These are phyloP conservation scores for Aspergillus arachidicola DNA, from an alignment of 2,329 filamentous ascomycete species.

Conservation along the genomic window DNA sequence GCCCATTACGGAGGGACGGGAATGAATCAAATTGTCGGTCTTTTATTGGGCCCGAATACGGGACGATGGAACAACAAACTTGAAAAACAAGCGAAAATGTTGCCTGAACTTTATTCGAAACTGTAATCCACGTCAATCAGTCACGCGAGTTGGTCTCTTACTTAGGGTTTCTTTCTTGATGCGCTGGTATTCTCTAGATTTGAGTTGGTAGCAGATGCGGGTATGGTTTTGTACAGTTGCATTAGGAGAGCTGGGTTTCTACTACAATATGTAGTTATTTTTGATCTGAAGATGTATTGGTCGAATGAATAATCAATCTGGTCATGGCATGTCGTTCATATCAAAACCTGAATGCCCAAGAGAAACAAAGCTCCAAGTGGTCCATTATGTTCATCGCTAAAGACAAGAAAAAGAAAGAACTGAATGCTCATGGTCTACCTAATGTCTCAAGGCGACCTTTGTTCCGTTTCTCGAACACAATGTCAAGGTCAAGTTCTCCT, in stretches of 20 bases:
- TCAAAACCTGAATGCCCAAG: background rate
- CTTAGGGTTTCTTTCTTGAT: no score
- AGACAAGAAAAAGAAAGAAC: background rate
- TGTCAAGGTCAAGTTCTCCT: constrained; percentile 27
- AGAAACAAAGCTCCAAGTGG: background rate
- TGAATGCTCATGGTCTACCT: background rate
- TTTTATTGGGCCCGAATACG: no score
- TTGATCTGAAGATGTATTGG: background rate
- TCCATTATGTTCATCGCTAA: background rate
- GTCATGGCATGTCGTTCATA: background rate
- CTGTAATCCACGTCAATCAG: no score
- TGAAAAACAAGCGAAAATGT: no score
- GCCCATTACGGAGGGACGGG: no score
- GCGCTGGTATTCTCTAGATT: no score
- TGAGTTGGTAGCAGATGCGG: no score
- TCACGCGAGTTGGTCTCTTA: no score
- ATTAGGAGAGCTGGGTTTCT: background rate
- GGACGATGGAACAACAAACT: no score
- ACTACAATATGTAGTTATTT: background rate
- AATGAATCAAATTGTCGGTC: no score
- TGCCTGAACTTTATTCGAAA: no score
- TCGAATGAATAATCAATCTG: background rate
- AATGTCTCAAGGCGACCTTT: constrained; percentile 17
- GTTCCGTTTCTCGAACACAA: constrained; percentile 28
- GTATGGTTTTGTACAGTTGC: no score